Evolutionary conservation across 2,329 filamentous ascomycete species (phyloP).

Genomic region (Aspergillus ochraceoroseus): DNA sequence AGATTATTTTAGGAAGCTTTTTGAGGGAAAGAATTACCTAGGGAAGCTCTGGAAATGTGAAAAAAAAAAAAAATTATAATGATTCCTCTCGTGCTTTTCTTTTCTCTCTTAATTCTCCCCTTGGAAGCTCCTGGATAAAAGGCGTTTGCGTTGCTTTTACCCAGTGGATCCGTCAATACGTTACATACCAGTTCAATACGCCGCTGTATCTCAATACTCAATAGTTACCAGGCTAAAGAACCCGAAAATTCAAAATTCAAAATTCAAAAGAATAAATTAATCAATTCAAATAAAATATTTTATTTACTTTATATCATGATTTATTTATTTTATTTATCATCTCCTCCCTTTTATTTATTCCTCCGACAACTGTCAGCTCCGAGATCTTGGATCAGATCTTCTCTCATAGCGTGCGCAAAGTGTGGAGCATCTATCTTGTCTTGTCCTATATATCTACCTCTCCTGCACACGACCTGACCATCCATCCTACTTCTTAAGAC

Average conservation of each 20-base stretch:
- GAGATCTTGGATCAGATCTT: conserved; percentile 42
- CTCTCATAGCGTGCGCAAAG: conserved; percentile 34
- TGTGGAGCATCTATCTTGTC: conserved; percentile 34
- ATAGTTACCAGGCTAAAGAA: conserved; percentile 10
- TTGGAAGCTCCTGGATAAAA: no score
- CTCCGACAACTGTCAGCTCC: conserved; percentile 36
- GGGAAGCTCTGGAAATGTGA: no score
- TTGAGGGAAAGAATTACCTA: no score
- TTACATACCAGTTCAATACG: conserved; percentile 11
- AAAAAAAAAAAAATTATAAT: no score
- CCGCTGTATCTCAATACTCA: conserved; percentile 7
- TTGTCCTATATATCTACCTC: conserved; percentile 24
- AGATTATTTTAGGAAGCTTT: no score
- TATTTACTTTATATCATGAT: conserved; percentile 5
- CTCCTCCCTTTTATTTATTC: conserved; percentile 20
- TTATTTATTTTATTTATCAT: conserved; percentile 8
- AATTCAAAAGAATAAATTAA: conserved; percentile 5
- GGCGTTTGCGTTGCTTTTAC: no score
- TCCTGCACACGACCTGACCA: conserved; percentile 1
- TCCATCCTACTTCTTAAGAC: neutral
- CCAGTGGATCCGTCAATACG: conserved; percentile 6
- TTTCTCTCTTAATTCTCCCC: no score
- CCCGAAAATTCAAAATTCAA: conserved; percentile 8
- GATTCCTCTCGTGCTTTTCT: no score
- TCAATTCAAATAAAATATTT: conserved; percentile 9